Evolutionary conservation across 345 rosid species (phyloP).

Genomic region (Dipteronia dyeriana): DNA sequence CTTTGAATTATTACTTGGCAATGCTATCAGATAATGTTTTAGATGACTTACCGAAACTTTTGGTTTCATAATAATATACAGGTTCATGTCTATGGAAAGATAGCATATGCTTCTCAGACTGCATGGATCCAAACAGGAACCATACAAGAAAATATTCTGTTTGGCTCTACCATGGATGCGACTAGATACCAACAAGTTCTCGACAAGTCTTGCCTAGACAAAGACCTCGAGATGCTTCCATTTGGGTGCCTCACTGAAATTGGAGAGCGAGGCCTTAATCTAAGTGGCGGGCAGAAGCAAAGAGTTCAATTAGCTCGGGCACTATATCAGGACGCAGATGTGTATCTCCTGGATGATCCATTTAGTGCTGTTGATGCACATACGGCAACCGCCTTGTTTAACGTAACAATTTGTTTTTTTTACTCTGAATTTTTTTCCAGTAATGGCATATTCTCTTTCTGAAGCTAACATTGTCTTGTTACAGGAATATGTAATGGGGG

Average conservation of each 20-base stretch:
- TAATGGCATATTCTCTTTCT: background rate
- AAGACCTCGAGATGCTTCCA: conserved; percentile 53
- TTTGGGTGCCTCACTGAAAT: conserved; percentile 50
- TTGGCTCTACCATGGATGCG: conserved; percentile 45
- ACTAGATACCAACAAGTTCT: conserved; percentile 41
- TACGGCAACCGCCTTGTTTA: conserved; percentile 48
- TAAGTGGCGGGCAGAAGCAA: conserved; percentile 67
- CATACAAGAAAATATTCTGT: conserved; percentile 52
- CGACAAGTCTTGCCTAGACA: conserved; percentile 38
- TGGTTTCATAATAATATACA: conserved; percentile 1
- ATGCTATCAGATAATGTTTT: no score
- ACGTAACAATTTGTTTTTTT: conserved; percentile 22
- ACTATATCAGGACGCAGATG: conserved; percentile 51
- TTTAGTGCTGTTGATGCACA: conserved; percentile 70
- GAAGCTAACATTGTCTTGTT: conserved; percentile 1
- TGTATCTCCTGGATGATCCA: conserved; percentile 64
- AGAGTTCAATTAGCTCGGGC: conserved; percentile 62
- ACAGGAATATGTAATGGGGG: conserved; percentile 55
- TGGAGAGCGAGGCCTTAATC: conserved; percentile 59
- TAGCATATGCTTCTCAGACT: conserved; percentile 62
- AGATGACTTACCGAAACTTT: background rate
- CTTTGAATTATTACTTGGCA: no score
- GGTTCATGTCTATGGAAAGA: conserved; percentile 40
- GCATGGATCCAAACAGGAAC: conserved; percentile 61
- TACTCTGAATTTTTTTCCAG: background rate